Base-by-base conservation (phyloP, 768 basidiomycete genomes). In the Tricholoma flavovirens region DNA sequence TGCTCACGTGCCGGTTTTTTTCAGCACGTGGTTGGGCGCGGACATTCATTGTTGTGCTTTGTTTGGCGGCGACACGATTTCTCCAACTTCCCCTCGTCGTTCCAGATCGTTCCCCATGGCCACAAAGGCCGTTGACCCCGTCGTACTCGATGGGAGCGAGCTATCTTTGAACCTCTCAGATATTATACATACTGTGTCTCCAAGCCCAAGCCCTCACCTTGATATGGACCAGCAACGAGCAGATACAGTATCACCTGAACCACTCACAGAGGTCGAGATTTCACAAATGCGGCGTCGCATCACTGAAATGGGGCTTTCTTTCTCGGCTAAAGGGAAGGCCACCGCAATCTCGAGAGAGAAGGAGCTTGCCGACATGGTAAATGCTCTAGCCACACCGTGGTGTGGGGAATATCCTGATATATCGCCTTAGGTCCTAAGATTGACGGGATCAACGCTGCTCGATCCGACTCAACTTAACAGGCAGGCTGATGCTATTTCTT, bases 401-500 rank as follows among this genome's bases (percentile, higher is more conserved):
- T 43, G 9, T 43, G n/a, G 30, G 55, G 36, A 54, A 57, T 33
- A 35, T 0, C 24, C 43, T 38, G 17, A 54, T 30, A 36, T 38
- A 51, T 36, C 53, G 35, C 32, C 32, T 53, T 49, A 30, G 83
- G 73, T 82, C 10, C 60, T 79, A 21, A 73, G 73, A 56, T 71
- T 86, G n/a, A 78, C 78, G 15, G 66, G 72, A 35, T 59, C 71
- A 33, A 64, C 71, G 40, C 61, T 59, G 35, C 67, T 71, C 54
- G 77, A 76, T 62, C 71, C 71, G 43, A 67, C 69, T 17, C 82
- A 75, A 62, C 72, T 90, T 1, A 63, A 78, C 15, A 71, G 73
- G 42, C 88, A 90, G 62, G 88, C 87, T 6, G 76, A 79, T 24
- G 76, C 77, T 12, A 90, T 90, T 62, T 71, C 80, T 3, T 69